Evolutionary conservation across 2,329 filamentous ascomycete genomes (phyloP), one percentile per base, ranked within the genome.

Genomic region (Fusarium algeriense): DNA sequence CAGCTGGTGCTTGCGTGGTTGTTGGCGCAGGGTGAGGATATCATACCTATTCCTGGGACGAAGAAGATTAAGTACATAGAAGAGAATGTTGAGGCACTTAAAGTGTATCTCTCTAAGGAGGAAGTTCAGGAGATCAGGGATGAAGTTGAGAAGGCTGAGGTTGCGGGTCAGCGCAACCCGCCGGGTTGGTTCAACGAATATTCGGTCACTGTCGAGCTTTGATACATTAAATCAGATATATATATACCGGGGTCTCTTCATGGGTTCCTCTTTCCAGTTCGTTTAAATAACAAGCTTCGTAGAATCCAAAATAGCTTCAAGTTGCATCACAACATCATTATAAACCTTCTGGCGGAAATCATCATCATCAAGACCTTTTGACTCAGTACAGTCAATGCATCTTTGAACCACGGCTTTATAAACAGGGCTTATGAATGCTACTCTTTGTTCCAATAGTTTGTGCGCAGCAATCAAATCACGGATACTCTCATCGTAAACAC

Each of bases 301-400:
- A 8, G 46, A 49, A 6, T 67, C 54, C 4, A 57, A 35, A 2
- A 71, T 55, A 2, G 66, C 55, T 14, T 71, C 69, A 23, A 71
- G 38, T 13, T 64, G 58, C 58, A 69, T 54, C 1, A 71, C 37
- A 19, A 71, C 66, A 8, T 52, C 41, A 3, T 64, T 44, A 3
- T 64, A 70, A 1, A 70, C 69, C 4, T 19, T 14, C 6, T 70
- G 62, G 3, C 66, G 48, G 5, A 71, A 71, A 7, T 2, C n/a
- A 15, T 70, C 69, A 1, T 67, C 62, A 5, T 71, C 66, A 4
- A 70, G 28, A 3, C 55, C 63, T 23, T 45, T 46, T 19, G 46
- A 30, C 8, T 67, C 58, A 1, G 38, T 56, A 13, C 59, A 71
- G 9, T 43, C 69, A 38, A 71, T 70, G 10, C 67, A 71, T 7